Evolutionary conservation across 495 filamentous ascomycete species (phyloP).

Genomic region (Geopyxis carbonaria): DNA sequence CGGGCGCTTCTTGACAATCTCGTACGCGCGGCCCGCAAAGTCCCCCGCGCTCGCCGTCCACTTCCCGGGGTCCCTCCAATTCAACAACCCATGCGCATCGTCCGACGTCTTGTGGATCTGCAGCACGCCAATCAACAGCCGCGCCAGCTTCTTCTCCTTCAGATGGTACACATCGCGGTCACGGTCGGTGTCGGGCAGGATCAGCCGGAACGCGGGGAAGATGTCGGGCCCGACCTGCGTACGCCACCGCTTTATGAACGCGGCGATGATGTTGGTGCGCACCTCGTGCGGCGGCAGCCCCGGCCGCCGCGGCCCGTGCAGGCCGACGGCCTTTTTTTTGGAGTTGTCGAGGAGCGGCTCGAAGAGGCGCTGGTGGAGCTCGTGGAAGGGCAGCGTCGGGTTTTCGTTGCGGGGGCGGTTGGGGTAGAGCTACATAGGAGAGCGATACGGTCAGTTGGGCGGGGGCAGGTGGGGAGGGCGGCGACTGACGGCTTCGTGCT

Average conservation of each 20-base stretch:
- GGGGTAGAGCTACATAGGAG: no score
- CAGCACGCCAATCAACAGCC: slow-evolving; percentile 73
- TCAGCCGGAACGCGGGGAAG: slow-evolving; percentile 81
- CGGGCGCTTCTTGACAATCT: slow-evolving; percentile 68
- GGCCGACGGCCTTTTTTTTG: slow-evolving; percentile 50
- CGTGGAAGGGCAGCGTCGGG: slow-evolving; percentile 65
- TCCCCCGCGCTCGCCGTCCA: slow-evolving; percentile 53
- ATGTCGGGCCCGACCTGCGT: slow-evolving; percentile 78
- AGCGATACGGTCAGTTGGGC: no score
- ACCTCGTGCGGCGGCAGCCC: slow-evolving; percentile 63
- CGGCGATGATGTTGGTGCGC: slow-evolving; percentile 68
- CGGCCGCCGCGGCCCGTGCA: slow-evolving; percentile 31
- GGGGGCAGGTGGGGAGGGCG: slow-evolving; percentile 32
- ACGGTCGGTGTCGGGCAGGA: slow-evolving; percentile 58
- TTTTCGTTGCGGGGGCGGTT: slow-evolving; percentile 67
- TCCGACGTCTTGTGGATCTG: slow-evolving; percentile 85
- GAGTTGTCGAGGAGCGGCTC: slow-evolving; percentile 72
- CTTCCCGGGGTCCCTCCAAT: slow-evolving; percentile 82
- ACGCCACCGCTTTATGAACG: slow-evolving; percentile 80
- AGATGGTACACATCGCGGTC: slow-evolving; percentile 81
- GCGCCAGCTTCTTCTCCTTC: slow-evolving; percentile 82
- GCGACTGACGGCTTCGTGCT: no score
- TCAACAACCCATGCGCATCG: slow-evolving; percentile 66
- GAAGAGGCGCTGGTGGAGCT: slow-evolving; percentile 62
- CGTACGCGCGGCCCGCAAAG: slow-evolving; percentile 54